Conservation (phyloP, 345 rosid genomes). For the Pelargonium nanum region DNA sequence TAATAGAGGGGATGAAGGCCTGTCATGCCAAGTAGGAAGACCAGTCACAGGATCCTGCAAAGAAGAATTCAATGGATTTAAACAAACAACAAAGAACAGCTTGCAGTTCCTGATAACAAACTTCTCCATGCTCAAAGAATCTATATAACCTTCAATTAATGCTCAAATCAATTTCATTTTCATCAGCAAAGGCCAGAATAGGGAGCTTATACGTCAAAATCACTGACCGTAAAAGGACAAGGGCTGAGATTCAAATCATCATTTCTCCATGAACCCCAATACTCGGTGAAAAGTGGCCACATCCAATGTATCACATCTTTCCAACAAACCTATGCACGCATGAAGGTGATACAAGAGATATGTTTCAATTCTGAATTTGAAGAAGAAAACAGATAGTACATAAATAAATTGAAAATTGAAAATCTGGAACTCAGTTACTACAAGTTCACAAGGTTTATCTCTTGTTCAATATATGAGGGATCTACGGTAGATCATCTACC, state of each 20-base stretch:
- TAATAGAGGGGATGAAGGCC: conserved; percentile 52
- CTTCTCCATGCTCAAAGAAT: not conserved
- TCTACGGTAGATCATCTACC: no score
- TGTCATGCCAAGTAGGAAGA: conserved; percentile 61
- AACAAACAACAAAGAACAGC: not conserved
- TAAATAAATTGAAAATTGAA: not conserved
- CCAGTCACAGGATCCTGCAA: conserved; percentile 84
- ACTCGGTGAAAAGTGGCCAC: conserved; percentile 88
- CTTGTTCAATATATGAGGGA: not conserved
- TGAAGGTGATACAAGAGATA: not conserved
- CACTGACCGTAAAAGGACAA: conserved; percentile 63
- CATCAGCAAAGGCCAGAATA: not conserved
- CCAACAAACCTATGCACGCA: conserved; percentile 52
- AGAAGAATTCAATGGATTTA: not conserved
- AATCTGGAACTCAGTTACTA: not conserved
- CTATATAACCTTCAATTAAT: conserved; percentile 3
- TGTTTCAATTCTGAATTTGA: not conserved
- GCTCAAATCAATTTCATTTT: not conserved
- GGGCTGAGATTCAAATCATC: conserved; percentile 64
- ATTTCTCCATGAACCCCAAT: conserved; percentile 75
- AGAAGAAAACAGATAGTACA: not conserved
- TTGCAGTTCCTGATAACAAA: not conserved
- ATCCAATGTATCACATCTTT: conserved; percentile 85
- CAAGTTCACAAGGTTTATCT: not conserved
- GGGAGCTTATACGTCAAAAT: conserved; percentile 7